Evolutionary conservation across 1,139 yeast species (phyloP).

Genomic region (Diutina catenulata): DNA sequence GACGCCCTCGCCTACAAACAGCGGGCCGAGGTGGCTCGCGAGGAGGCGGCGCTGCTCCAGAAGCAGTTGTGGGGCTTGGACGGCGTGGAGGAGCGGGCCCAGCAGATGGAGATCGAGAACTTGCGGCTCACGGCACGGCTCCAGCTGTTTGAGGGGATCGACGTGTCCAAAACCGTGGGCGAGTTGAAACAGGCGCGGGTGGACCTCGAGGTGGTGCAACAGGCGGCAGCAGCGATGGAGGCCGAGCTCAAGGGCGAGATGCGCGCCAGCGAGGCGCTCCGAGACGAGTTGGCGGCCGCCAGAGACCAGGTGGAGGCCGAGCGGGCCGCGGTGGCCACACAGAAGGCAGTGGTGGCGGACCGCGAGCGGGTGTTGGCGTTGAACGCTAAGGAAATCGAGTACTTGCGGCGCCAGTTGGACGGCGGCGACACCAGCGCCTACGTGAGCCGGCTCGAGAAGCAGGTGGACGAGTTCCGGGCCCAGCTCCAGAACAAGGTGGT

Average conservation of each 20-base stretch:
- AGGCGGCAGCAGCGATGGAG: conserved; percentile 50
- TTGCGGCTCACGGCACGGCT: conserved; percentile 21
- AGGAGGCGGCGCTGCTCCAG: background rate
- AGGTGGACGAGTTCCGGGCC: background rate
- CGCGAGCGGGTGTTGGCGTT: conserved; percentile 24
- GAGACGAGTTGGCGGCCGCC: conserved; percentile 14
- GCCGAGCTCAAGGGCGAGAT: conserved; percentile 43
- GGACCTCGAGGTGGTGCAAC: conserved; percentile 41
- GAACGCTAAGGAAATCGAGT: conserved; percentile 28
- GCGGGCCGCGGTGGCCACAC: conserved; percentile 17
- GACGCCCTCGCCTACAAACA: background rate
- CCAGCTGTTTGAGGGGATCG: conserved; percentile 11
- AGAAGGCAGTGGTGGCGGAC: conserved; percentile 43
- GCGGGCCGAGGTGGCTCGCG: background rate
- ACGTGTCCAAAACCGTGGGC: conserved; percentile 13
- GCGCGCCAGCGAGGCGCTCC: conserved; percentile 19
- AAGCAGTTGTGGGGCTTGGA: background rate
- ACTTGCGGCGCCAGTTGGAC: conserved; percentile 19
- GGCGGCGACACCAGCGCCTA: background rate
- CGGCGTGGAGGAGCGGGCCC: conserved; percentile 7
- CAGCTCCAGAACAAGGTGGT: background rate
- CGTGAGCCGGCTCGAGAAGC: background rate
- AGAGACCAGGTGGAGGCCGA: conserved; percentile 14
- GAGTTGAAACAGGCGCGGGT: conserved; percentile 21
- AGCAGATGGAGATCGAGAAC: conserved; percentile 26